These are phyloP conservation scores for Hygrophila difformis DNA, from an alignment of 257 asterid species.

Conservation along the genomic window DNA sequence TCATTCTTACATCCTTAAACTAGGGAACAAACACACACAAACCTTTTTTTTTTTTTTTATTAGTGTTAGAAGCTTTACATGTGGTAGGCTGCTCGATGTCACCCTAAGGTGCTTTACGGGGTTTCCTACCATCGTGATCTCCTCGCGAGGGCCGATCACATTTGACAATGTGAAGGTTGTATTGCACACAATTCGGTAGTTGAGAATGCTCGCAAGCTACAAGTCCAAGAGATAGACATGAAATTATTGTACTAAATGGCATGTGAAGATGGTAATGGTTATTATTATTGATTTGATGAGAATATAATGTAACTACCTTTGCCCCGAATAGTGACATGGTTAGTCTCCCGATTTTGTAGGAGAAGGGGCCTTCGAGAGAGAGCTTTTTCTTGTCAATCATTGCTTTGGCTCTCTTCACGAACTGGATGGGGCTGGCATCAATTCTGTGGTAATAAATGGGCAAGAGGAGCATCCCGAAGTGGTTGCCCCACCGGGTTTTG, in stretches of 20 bases:
- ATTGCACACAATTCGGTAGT: slow-evolving; percentile 53
- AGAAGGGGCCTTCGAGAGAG: slow-evolving; percentile 59
- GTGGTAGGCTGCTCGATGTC: slow-evolving; percentile 53
- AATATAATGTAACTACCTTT: slow-evolving; percentile 32
- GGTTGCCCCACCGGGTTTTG: slow-evolving; percentile 56
- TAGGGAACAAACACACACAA: too few relatives aligned
- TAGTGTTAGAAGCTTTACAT: too few relatives aligned
- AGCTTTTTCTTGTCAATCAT: slow-evolving; percentile 89
- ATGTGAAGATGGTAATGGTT: too few relatives aligned
- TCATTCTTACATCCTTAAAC: too few relatives aligned
- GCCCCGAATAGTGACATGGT: slow-evolving; percentile 66
- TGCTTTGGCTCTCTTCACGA: slow-evolving; percentile 58
- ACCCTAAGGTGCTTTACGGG: slow-evolving; percentile 42
- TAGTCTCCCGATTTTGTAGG: slow-evolving; percentile 48
- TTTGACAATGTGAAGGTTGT: slow-evolving; percentile 73
- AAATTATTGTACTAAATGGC: too few relatives aligned
- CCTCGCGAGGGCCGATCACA: slow-evolving; percentile 56
- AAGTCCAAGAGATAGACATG: neutral
- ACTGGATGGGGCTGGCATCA: slow-evolving; percentile 45
- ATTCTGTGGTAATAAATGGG: slow-evolving; percentile 49
- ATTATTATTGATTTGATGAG: neutral
- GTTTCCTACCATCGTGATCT: slow-evolving; percentile 39
- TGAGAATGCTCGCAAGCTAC: slow-evolving; percentile 50
- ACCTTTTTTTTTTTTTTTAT: too few relatives aligned
- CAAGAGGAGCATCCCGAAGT: slow-evolving; percentile 65